Evolutionary conservation across 1,139 yeast species (phyloP).

Genomic region (Kodamaea derodonti): DNA sequence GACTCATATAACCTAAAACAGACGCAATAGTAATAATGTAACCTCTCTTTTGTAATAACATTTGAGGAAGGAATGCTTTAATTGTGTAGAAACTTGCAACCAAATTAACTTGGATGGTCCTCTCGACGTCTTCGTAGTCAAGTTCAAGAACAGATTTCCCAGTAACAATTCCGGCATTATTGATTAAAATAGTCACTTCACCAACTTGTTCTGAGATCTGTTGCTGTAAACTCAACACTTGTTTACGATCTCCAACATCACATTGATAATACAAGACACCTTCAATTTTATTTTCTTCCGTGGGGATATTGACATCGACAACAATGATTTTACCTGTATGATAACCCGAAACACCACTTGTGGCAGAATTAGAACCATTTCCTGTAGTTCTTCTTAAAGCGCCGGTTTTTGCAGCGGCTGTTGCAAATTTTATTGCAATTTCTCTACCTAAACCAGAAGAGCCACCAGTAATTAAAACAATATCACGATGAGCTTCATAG

Average conservation of each 20-base stretch:
- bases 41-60: conserved; percentile 63
- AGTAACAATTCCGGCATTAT: conserved; percentile 75
- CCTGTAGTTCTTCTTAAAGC: not conserved
- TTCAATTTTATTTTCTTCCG: conserved; percentile 21
- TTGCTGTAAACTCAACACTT: conserved; percentile 34
- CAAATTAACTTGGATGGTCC: conserved; percentile 61
- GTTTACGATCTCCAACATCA: conserved; percentile 56
- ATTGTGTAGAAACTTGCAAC: conserved; percentile 67
- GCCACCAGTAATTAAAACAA: conserved; percentile 84
- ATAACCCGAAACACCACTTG: not conserved
- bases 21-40: conserved; percentile 79
- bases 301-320: conserved; percentile 54
- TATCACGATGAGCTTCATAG: conserved; percentile 49
- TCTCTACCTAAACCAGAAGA: conserved; percentile 69
- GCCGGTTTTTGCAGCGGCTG: conserved; percentile 23
- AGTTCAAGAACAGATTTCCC: conserved; percentile 57
- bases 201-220: conserved; percentile 52
- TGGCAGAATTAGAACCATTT: not conserved
- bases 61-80: conserved; percentile 67
- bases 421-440: conserved; percentile 44
- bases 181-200: conserved; percentile 59
- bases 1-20: conserved; percentile 78
- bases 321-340: conserved; percentile 45
- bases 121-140: conserved; percentile 54
- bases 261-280: conserved; percentile 58